Base-by-base conservation (phyloP, 768 basidiomycete genomes). In the Nevesoporus exiguus region DNA sequence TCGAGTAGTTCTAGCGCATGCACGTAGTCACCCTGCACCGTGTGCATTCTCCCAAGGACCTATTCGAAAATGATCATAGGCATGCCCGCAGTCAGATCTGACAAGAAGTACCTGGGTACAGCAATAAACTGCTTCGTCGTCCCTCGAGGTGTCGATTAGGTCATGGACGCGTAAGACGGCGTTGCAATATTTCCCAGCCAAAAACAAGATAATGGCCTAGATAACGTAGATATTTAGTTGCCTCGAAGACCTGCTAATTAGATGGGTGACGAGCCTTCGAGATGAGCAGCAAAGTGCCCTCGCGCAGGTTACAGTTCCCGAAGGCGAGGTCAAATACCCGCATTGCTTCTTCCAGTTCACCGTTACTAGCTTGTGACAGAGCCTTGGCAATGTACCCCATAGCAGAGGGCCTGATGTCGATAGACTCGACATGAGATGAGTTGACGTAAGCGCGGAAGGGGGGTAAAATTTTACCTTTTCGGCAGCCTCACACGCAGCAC, bases 101-200 rank as follows among this genome's bases (percentile, higher is more conserved):
- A 43, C 3, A 7, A 7, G 13, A 31, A 13, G 13, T 43, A 43
- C 42, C 42, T 27, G 42, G 25, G n/a, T 27, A 17, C 25, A 43
- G 17, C 25, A 29, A 43, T 43, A 43, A 3, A 17, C 17, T 17
- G 25, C 17, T 11, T 60, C 39, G 2, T 55, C 29, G 13, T 55
- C 56, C 15, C 2, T 46, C 22, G 31, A 19, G 0, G 47, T 3
- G 8, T 11, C 10, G 5, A 58, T 43, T 9, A 58, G 3, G 24
- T 46, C 15, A 9, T 31, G 27, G 0, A 55, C 7, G 8, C 52
- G 59, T 0, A 51, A 36, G 21, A 60, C 42, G 2, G 46, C 59
- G 2, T 8, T 15, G 4, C 52, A 37, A 10, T 25, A 31, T 27
- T 54, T 45, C 9, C 34, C 29, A 6, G 46, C 13, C 1, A 31